These are phyloP conservation scores for Ogataea naganishii DNA, from an alignment of 805 yeast species.

Conservation along the genomic window DNA sequence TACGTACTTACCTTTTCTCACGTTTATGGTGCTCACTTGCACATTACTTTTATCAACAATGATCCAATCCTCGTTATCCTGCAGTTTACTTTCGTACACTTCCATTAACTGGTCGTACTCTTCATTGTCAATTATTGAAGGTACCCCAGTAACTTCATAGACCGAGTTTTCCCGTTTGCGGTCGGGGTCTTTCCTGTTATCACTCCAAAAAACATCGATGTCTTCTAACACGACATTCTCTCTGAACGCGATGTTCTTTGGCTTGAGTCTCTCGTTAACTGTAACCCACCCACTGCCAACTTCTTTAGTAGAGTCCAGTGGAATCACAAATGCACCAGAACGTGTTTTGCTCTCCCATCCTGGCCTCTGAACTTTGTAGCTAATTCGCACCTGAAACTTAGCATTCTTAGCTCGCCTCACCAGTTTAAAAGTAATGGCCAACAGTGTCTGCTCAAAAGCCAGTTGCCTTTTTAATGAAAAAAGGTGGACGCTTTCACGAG, in stretches of 20 bases:
- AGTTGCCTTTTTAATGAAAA: constrained; percentile 23
- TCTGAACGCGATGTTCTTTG: constrained; percentile 8
- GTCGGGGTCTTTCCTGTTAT: constrained; percentile 3
- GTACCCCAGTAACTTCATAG: constrained; percentile 5
- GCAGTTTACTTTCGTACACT: constrained; percentile 4
- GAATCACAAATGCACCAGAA: constrained; percentile 23
- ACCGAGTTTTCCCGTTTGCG: background rate
- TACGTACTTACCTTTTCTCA: too few species aligned
- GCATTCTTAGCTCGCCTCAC: constrained; percentile 9
- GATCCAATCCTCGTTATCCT: constrained; percentile 12
- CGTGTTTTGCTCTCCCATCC: constrained; percentile 18
- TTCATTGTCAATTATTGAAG: constrained; percentile 18
- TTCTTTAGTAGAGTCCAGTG: constrained; percentile 17
- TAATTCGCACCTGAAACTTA: constrained; percentile 22
- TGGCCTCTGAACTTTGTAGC: constrained; percentile 24
- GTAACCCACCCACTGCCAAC: constrained; percentile 21
- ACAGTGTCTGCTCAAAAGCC: constrained; percentile 16
- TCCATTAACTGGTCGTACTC: constrained; percentile 18
- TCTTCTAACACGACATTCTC: constrained; percentile 15
- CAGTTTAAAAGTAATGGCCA: constrained; percentile 15
- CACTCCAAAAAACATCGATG: constrained; percentile 12
- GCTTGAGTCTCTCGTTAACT: constrained; percentile 12
- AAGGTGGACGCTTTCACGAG: constrained; percentile 9
- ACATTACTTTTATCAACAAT: too few species aligned
- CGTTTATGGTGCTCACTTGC: too few species aligned